Conservation (phyloP, 805 yeast genomes). For the Wickerhamiella parazyma region DNA sequence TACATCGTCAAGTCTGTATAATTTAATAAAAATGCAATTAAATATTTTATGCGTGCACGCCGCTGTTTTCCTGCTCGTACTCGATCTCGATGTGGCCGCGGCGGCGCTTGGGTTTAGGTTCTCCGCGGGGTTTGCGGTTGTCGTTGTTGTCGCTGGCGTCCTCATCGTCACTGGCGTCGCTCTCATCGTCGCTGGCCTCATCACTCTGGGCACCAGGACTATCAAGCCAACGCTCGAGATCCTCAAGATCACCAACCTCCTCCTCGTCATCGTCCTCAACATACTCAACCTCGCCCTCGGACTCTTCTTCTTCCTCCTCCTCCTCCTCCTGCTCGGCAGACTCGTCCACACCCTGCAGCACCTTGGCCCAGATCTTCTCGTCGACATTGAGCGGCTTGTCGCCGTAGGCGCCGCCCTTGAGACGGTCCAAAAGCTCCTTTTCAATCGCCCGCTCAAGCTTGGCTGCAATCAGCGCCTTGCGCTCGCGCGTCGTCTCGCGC, state of each 20-base stretch:
- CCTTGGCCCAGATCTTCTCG: constrained; percentile 89
- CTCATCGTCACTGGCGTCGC: constrained; percentile 21
- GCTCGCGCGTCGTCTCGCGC: constrained; percentile 86
- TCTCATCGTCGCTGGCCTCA: constrained; percentile 29
- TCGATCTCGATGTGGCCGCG: constrained; percentile 60
- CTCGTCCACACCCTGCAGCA: constrained; percentile 62
- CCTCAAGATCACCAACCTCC: constrained; percentile 77
- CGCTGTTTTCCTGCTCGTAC: constrained; percentile 52
- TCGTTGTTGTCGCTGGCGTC: constrained; percentile 25
- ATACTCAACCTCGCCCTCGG: constrained; percentile 66
- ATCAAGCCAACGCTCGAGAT: constrained; percentile 73
- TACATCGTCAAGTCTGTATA: constrained; percentile 2
- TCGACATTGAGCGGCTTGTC: constrained; percentile 96
- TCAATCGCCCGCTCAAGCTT: constrained; percentile 93
- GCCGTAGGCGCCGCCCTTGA: constrained; percentile 96
- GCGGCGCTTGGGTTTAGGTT: constrained; percentile 26
- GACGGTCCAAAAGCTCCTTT: constrained; percentile 83
- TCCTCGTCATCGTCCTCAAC: constrained; percentile 77
- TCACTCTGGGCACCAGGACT: constrained; percentile 12
- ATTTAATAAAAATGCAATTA: background rate
- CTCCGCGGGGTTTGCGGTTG: constrained; percentile 29
- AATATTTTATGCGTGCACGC: constrained; percentile 11
- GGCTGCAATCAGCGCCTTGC: constrained; percentile 95
- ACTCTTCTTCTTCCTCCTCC: constrained; percentile 35
- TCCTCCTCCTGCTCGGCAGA: constrained; percentile 47